These are phyloP conservation scores for Panicum hallii DNA, from an alignment of 202 grass and related monocot genomes.

Conservation along the genomic window DNA sequence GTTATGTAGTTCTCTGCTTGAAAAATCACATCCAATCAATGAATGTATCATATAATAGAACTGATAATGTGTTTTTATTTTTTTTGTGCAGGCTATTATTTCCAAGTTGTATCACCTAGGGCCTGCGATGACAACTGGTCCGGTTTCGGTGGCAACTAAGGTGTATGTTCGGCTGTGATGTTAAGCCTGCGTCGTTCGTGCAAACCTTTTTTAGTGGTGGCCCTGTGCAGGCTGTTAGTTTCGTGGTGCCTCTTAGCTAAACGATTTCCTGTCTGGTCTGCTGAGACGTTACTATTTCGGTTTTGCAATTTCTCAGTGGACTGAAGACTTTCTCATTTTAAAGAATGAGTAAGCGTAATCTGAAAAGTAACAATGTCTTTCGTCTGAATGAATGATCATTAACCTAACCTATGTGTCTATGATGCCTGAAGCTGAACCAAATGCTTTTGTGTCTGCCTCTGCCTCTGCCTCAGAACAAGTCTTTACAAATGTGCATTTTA, in stretches of 20 bases:
- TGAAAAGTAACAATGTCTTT: no score
- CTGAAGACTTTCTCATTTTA: neutral
- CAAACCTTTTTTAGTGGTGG: neutral
- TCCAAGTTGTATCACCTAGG: neutral
- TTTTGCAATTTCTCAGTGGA: neutral
- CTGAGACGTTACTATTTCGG: neutral
- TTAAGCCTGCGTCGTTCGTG: neutral
- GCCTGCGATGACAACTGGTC: conserved; percentile 6
- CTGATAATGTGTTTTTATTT: neutral
- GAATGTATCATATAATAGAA: neutral
- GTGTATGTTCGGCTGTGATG: neutral
- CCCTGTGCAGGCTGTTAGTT: neutral
- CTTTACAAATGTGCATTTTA: no score
- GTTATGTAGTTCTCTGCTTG: neutral
- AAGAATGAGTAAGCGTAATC: no score
- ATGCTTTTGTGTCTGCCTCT: no score
- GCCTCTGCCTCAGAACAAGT: no score
- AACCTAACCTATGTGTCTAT: no score
- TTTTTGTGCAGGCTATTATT: neutral
- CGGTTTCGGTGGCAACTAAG: neutral
- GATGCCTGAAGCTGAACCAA: no score
- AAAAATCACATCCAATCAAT: neutral
- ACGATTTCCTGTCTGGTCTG: neutral
- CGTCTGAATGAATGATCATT: no score
- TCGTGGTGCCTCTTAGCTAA: neutral